Evolutionary conservation across 179 eudicot genomes (phyloP).

Genomic region (Beta lomatogona): DNA sequence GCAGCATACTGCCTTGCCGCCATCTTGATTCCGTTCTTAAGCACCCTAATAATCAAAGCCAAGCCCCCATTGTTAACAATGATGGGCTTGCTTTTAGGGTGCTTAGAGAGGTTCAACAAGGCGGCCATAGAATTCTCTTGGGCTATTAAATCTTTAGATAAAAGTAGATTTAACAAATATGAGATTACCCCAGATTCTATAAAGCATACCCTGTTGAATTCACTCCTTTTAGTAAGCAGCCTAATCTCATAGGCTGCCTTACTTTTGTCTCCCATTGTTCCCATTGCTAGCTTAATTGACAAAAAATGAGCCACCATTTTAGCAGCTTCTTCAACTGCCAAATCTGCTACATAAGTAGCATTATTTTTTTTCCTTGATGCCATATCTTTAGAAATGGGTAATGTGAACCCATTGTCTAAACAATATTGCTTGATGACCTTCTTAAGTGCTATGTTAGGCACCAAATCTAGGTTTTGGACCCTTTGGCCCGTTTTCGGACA

Average conservation of each 20-base stretch:
- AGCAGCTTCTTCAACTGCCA: constrained; percentile 51
- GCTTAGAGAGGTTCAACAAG: constrained; percentile 75
- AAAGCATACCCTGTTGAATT: constrained; percentile 67
- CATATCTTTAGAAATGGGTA: constrained; percentile 20
- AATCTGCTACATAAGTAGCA: constrained; percentile 25
- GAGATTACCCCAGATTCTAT: constrained; percentile 68
- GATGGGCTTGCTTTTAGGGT: constrained; percentile 40
- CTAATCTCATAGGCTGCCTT: constrained; percentile 76
- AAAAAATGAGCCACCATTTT: constrained; percentile 54
- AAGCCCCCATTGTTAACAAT: constrained; percentile 65
- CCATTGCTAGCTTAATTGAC: constrained; percentile 47
- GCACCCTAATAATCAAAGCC: constrained; percentile 43
- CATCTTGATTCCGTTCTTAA: constrained; percentile 51
- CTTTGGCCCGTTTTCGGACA: constrained; percentile 85
- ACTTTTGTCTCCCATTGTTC: constrained; percentile 44
- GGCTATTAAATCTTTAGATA: constrained; percentile 38
- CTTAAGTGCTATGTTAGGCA: constrained; percentile 69
- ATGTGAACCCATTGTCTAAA: constrained; percentile 41
- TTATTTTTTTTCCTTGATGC: neutral
- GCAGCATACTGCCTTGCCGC: constrained; percentile 79
- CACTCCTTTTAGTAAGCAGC: constrained; percentile 62
- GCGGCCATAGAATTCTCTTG: constrained; percentile 80
- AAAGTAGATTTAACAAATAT: constrained; percentile 52
- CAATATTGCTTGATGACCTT: constrained; percentile 49
- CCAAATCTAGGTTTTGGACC: constrained; percentile 46